phyloP scores from a whole-genome alignment of 345 rosid species.

The Kernera saxatilis region DNA sequence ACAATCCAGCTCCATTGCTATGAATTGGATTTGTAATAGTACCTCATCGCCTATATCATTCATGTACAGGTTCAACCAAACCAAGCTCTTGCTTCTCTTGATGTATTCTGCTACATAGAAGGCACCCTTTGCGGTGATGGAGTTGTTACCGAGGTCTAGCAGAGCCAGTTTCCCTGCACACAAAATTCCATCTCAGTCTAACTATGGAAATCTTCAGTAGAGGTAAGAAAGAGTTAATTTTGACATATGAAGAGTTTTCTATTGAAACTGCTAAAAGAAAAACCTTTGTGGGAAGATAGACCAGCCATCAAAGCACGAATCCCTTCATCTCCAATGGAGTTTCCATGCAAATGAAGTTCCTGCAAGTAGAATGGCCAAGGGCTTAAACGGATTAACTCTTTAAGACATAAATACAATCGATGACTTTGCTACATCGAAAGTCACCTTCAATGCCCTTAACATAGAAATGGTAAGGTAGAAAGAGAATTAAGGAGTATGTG shows the following conservation, averaged over 20 bases:
- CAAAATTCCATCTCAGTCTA: constrained; percentile 19
- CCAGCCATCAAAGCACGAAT: constrained; percentile 73
- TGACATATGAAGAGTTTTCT: neutral
- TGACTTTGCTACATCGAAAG: neutral
- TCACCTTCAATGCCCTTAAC: neutral
- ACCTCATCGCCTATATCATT: constrained; percentile 97
- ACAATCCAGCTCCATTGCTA: neutral
- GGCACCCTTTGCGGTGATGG: constrained; percentile 80
- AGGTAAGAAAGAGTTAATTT: neutral
- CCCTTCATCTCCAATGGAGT: constrained; percentile 96
- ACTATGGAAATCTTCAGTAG: neutral
- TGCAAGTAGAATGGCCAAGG: constrained; percentile 26
- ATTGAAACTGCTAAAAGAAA: constrained; percentile 1
- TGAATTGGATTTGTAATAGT: constrained; percentile 3
- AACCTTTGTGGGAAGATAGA: constrained; percentile 85
- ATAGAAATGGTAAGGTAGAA: neutral
- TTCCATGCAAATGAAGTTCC: constrained; percentile 97
- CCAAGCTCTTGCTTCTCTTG: constrained; percentile 83
- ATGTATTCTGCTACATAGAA: constrained; percentile 74
- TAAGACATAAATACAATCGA: neutral
- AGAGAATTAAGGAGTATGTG: constrained; percentile 4
- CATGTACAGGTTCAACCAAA: constrained; percentile 95
- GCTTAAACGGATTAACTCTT: neutral
- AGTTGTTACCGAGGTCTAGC: constrained; percentile 91
- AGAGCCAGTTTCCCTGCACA: constrained; percentile 59